phyloP scores from a whole-genome alignment of 2,329 filamentous ascomycete genomes.

The Aspergillus nomiae region DNA sequence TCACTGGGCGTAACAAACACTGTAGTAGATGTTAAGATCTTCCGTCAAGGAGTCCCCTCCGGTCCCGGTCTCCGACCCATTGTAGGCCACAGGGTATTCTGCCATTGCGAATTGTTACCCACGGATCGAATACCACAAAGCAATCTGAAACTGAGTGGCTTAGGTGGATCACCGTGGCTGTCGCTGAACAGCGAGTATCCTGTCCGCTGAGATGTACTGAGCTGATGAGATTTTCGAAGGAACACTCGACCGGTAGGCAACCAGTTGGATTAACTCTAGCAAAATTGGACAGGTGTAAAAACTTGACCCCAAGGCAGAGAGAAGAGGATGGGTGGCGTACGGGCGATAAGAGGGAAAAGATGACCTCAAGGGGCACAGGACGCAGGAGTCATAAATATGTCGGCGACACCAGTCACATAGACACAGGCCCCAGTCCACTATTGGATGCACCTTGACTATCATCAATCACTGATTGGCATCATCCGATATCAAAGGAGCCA shows the following conservation, averaged over 20 bases:
- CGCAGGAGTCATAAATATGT: constrained; percentile 10
- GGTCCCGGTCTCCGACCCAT: constrained; percentile 60
- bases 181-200: not conserved
- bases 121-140: not conserved
- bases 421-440: not conserved
- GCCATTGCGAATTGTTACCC: constrained; percentile 31
- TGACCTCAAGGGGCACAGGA: not conserved
- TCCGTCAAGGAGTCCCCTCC: constrained; percentile 68
- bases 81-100: constrained; percentile 56
- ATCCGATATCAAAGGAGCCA: constrained; percentile 3
- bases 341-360: not conserved
- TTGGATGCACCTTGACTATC: not conserved
- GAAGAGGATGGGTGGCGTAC: constrained; percentile 1
- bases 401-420: constrained; percentile 7
- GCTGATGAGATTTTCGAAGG: not conserved
- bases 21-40: constrained; percentile 84
- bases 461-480: not conserved
- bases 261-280: not conserved
- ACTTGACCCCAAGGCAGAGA: not conserved
- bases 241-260: not conserved
- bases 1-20: constrained; percentile 39
- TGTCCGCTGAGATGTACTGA: not conserved
- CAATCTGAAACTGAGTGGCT: not conserved
- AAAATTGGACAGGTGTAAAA: not conserved
- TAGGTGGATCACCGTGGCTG: not conserved